Evolutionary conservation across 208 protist species (phyloP).

Genomic region (Leishmania lainsoni): DNA sequence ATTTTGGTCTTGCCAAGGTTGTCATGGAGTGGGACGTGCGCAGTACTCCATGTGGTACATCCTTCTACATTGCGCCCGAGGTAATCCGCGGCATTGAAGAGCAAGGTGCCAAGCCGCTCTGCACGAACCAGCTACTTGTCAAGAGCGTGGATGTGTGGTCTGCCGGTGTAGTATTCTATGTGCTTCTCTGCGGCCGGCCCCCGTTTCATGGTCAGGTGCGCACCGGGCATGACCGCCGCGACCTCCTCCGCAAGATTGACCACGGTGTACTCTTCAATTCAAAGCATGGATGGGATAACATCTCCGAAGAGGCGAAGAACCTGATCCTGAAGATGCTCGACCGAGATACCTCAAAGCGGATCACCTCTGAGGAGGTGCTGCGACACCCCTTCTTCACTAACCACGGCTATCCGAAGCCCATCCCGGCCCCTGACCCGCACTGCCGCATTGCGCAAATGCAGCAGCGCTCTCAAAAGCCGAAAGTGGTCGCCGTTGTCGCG

Average conservation of each 20-base stretch:
- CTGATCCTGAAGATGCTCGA: constrained; percentile 82
- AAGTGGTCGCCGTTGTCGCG: not conserved
- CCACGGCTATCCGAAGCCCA: constrained; percentile 47
- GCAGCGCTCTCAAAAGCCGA: constrained; percentile 27
- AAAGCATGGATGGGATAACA: constrained; percentile 66
- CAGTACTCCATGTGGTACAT: constrained; percentile 86
- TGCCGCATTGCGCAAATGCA: constrained; percentile 27
- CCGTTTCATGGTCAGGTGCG: constrained; percentile 88
- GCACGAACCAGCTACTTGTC: constrained; percentile 72
- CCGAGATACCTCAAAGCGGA: constrained; percentile 60
- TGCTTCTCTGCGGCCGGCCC: constrained; percentile 80
- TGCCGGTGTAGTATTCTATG: constrained; percentile 84
- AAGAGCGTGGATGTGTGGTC: constrained; percentile 92
- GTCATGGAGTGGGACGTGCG: constrained; percentile 83
- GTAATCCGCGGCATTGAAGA: constrained; percentile 87
- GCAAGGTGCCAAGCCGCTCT: constrained; percentile 79
- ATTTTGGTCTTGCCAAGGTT: constrained; percentile 92
- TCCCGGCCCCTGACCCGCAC: constrained; percentile 36
- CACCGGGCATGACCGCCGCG: constrained; percentile 77
- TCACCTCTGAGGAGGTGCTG: constrained; percentile 72
- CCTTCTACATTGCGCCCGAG: constrained; percentile 91
- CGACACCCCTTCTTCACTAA: constrained; percentile 82
- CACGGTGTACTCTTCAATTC: constrained; percentile 85
- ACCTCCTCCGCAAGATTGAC: constrained; percentile 75
- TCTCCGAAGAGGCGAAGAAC: constrained; percentile 84